These are phyloP conservation scores for Botrytis galanthina DNA, from an alignment of 2,329 filamentous ascomycete species.

Conservation along the genomic window DNA sequence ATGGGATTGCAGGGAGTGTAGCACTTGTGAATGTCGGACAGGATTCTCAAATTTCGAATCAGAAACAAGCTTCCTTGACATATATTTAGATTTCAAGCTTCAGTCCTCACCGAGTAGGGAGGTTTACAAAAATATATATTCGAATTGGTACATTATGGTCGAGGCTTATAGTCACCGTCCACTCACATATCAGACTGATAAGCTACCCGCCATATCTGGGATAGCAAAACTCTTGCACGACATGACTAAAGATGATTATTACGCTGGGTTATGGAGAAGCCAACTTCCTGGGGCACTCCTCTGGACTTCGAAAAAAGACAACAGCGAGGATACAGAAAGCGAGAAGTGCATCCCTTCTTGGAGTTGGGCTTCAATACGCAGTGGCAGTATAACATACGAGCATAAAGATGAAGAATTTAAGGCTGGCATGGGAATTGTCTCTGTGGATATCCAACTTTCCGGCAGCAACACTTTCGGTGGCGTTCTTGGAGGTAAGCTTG, in stretches of 20 bases:
- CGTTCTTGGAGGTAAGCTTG: neutral
- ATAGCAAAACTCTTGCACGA: neutral
- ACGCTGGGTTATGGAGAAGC: neutral
- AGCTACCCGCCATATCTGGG: neutral
- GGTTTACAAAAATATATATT: neutral
- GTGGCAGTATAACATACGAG: neutral
- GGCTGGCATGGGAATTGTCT: neutral
- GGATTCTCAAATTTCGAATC: neutral
- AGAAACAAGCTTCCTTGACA: neutral
- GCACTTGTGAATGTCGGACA: neutral
- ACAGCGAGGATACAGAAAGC: accelerated
- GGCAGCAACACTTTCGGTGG: neutral
- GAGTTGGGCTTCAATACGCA: neutral
- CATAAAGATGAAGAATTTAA: neutral
- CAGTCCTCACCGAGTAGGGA: neutral
- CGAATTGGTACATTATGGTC: neutral
- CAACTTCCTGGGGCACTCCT: neutral
- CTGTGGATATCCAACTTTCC: neutral
- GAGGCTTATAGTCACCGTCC: neutral
- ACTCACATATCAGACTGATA: neutral
- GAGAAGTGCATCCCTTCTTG: neutral
- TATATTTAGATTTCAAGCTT: neutral
- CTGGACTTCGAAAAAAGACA: neutral
- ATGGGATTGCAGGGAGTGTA: neutral
- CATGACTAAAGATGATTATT: neutral